Base-by-base conservation (phyloP, 306 rosid species). In the Elaeagnus macrophylla region DNA sequence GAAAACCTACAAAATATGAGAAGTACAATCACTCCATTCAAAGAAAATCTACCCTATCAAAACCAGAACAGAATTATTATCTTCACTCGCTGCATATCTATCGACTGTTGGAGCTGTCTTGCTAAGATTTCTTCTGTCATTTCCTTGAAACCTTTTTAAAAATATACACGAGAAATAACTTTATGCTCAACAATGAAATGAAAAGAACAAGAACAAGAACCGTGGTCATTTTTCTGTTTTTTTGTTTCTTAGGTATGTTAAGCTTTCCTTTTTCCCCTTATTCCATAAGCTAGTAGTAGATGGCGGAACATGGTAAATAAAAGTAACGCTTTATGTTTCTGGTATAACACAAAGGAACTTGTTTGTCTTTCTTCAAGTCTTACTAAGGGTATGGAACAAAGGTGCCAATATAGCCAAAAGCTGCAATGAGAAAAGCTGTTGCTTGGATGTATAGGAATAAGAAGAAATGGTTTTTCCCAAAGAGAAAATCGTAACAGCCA, bases 371-470 rank as follows among this genome's bases (percentile, higher is more conserved):
- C 19, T 43, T 53, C 20, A 36, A 64, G 62, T 40, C 61, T 59
- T 62, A 42, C 67, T 79, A 81, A 66, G 83, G 66, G 54, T 47
- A 67, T 68, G 96, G 94, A 59, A 83, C 79, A 37, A 86, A 73
- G 42, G 88, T 86, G 72, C 97, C 97, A 64, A 77, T 68, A 48
- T 86, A 79, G 61, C 97, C 97, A 57, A 86, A 67, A n/a, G 88
- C 94, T 65, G 72, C 60, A 61, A 83, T 54, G 73, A 83, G 83
- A 77, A 86, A 90, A 39, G 90, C 87, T 32, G 57, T 8, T 10
- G 95, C 67, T 77, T 90, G 95, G 12, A 81, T 50, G 17, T 39
- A 79, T 69, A 90, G 81, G 81, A 75, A 90, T 39, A 90, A 38
- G 78, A 55, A 86, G 80, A 67, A 83, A 67, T 71, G 69, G 63